Base-by-base conservation (phyloP, 805 yeast genomes). In the Ascoidea asiatica region DNA sequence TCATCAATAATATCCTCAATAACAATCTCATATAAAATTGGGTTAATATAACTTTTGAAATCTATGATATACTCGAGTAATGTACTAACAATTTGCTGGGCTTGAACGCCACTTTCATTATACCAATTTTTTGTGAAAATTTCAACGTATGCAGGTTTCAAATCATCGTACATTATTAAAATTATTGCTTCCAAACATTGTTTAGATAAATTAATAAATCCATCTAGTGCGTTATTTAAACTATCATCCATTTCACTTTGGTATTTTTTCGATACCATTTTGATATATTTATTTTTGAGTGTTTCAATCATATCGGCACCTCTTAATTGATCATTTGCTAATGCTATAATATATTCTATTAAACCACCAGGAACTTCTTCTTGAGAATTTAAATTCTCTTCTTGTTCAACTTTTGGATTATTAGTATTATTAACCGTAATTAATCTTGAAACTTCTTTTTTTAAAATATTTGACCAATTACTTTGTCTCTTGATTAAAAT, bases 261-360 rank as follows among this genome's bases (percentile, higher is more conserved):
- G 60, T 83, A 82, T 46, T 69, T 73, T 38, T 78, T 79, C 37
- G 81, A 70, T 39, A 86, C 82, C 54, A 77, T 67, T n/a, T 73
- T 76, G 19, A 76, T 73, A 52, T 81, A 72, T 47, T 81, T 71
- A 42, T 75, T 75, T 5, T 81, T 71, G 46, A 84, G 15, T 20
- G 83, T 81, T 50, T 83, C 92, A 2, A 80, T 64, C 50, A 75
- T 75, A 52, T 76, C 81, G 2, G 83, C 81, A 15, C 80, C 80
- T 49, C 78, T 69, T 65, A 79, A 75, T 60, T 83, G 94, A 52
- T 89, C 92, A 60, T 87, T 87, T 2, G 89, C 90, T 17, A 85
- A 69, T 0, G 95, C 95, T 15, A 84, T 73, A 43, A 84, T 62
- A 60, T 87, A 87, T 55, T 87, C 95, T 37, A 81, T 68, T 23